Evolutionary conservation across 495 filamentous ascomycete species (phyloP).

Genomic region (Pyrenula massariospora): DNA sequence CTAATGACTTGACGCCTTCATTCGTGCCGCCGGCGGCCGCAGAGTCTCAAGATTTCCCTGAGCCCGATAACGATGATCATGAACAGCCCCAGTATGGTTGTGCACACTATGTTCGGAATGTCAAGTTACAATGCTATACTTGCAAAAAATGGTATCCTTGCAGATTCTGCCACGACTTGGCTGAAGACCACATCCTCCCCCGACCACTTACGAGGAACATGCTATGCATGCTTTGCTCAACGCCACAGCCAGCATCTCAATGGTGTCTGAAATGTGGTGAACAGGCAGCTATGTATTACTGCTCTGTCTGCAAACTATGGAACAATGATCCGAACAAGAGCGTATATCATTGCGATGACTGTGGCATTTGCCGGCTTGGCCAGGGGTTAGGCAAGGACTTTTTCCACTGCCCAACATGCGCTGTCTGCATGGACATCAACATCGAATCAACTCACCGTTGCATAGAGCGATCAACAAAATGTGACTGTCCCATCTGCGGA

Average conservation of each 20-base stretch:
- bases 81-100: constrained; percentile 56
- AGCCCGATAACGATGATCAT: constrained; percentile 26
- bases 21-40: constrained; percentile 34
- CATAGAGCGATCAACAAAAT: constrained; percentile 87
- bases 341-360: constrained; percentile 95
- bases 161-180: constrained; percentile 84
- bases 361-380: constrained; percentile 88
- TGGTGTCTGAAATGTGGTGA: constrained; percentile 65
- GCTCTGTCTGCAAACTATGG: constrained; percentile 91
- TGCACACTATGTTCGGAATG: constrained; percentile 86
- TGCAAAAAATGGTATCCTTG: constrained; percentile 93
- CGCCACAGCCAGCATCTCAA: constrained; percentile 71
- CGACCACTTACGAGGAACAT: constrained; percentile 83
- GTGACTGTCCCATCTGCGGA: constrained; percentile 95
- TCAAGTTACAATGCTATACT: constrained; percentile 84
- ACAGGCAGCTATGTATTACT: constrained; percentile 84
- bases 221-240: constrained; percentile 93
- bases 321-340: constrained; percentile 82
- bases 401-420: constrained; percentile 94
- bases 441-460: constrained; percentile 78
- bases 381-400: constrained; percentile 92
- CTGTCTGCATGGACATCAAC: constrained; percentile 79
- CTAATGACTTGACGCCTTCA: constrained; percentile 60
- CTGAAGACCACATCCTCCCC: constrained; percentile 70
- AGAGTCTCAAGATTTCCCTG: constrained; percentile 19